These are phyloP conservation scores for Lenzites betulinus DNA, from an alignment of 768 basidiomycete species.

Conservation along the genomic window DNA sequence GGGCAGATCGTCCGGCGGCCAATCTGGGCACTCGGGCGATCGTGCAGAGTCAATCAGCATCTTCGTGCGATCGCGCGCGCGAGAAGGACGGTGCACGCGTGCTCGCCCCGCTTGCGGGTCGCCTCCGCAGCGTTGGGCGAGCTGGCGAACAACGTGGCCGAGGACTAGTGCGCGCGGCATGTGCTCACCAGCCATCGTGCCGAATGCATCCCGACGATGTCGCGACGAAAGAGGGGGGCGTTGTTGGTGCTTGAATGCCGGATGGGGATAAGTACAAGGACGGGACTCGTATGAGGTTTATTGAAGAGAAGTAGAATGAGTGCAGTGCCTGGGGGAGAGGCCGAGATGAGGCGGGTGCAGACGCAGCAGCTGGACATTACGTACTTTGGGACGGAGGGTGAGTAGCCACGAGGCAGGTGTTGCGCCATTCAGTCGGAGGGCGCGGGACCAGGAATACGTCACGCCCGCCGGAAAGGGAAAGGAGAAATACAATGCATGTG, in stretches of 20 bases:
- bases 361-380: neutral
- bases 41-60: slow-evolving; percentile 13
- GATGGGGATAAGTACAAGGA: slow-evolving; percentile 7
- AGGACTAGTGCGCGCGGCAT: neutral
- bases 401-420: slow-evolving; percentile 21
- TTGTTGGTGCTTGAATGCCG: neutral
- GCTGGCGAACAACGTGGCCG: neutral
- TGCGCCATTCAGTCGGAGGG: neutral
- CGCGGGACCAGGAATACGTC: slow-evolving; percentile 3
- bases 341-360: slow-evolving; percentile 1
- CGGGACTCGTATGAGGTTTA: neutral
- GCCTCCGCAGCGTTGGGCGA: no score
- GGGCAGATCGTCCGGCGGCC: slow-evolving; percentile 2
- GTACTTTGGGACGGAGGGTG: slow-evolving; percentile 19
- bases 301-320: neutral
- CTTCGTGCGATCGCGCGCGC: slow-evolving; percentile 1
- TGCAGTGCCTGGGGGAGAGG: neutral
- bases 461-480: neutral
- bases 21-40: slow-evolving; percentile 8
- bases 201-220: neutral
- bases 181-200: no score
- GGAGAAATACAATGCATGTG: neutral
- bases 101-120: no score
- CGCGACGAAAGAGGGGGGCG: neutral
- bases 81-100: neutral